Conservation (phyloP, 2,329 filamentous ascomycete species). For the Botryotinia convoluta region DNA sequence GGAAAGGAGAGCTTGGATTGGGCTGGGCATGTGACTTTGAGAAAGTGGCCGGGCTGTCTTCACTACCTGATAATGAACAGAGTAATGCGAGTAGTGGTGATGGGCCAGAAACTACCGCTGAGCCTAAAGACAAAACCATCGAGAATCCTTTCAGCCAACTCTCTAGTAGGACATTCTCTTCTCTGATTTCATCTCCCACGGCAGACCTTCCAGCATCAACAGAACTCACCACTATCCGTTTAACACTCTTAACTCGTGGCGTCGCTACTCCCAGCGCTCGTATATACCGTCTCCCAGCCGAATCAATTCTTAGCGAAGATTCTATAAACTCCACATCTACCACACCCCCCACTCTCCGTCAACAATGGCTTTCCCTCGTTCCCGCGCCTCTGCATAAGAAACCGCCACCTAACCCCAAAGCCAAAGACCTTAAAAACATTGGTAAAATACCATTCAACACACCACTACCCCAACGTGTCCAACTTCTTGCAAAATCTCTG, state of each 20-base stretch:
- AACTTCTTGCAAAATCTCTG: conserved; percentile 49
- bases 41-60: conserved; percentile 30
- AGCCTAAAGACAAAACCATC: neutral
- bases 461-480: conserved; percentile 37
- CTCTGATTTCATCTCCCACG: conserved; percentile 29
- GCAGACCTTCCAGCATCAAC: conserved; percentile 38
- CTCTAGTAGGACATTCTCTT: conserved; percentile 25
- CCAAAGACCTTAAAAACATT: conserved; percentile 22
- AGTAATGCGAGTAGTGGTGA: neutral
- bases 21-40: conserved; percentile 87
- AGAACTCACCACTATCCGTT: conserved; percentile 57
- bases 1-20: conserved; percentile 77
- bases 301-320: conserved; percentile 41
- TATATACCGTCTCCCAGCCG: conserved; percentile 74
- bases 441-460: conserved; percentile 34
- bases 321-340: conserved; percentile 11
- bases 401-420: conserved; percentile 30
- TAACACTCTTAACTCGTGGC: conserved; percentile 69
- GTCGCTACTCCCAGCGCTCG: conserved; percentile 70
- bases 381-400: conserved; percentile 34
- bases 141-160: conserved; percentile 27
- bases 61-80: conserved; percentile 17
- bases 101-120: neutral
- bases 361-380: conserved; percentile 67
- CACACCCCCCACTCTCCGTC: conserved; percentile 49